Percentiles rank a stretch among this genome's conserved stretches.
phyloP scores from a whole-genome alignment of 2,329 filamentous ascomycete genomes.

The Hansfordia pulvinata region DNA sequence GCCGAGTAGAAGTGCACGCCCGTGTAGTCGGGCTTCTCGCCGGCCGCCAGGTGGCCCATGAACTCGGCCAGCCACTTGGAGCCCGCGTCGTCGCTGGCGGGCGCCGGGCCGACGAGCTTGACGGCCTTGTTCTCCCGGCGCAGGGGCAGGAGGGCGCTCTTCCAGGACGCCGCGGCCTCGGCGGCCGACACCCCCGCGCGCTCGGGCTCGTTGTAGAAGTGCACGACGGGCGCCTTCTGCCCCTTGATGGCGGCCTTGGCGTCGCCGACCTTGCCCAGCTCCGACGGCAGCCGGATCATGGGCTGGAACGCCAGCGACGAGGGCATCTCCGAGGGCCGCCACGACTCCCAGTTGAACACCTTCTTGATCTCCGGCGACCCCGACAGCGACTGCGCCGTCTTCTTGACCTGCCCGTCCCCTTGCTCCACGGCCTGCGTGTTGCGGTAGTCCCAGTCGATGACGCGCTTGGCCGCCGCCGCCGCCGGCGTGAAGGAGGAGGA shows the following conservation, averaged over 20 bases:
- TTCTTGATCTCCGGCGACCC: slow-evolving; percentile 3
- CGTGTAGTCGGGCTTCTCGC: slow-evolving; percentile 20
- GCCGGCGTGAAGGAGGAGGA: no score
- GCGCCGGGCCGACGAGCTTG: slow-evolving; percentile 22
- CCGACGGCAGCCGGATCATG: slow-evolving; percentile 23
- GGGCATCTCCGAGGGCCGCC: slow-evolving; percentile 13
- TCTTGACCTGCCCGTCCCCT: slow-evolving; percentile 1
- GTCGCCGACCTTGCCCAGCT: slow-evolving; percentile 19
- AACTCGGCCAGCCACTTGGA: slow-evolving; percentile 21
- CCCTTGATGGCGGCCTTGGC: slow-evolving; percentile 15
- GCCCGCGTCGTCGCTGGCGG: slow-evolving; percentile 19
- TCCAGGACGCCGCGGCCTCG: slow-evolving; percentile 23
- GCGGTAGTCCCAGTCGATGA: slow-evolving; percentile 8
- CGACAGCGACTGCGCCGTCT: slow-evolving; percentile 3
- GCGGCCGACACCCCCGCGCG: slow-evolving; percentile 18
- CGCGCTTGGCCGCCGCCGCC: background rate
- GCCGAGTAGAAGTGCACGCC: slow-evolving; percentile 22
- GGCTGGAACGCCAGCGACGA: slow-evolving; percentile 25
- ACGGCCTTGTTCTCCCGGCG: slow-evolving; percentile 10
- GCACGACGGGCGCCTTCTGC: slow-evolving; percentile 18
- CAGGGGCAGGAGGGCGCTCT: slow-evolving; percentile 19
- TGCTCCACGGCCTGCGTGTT: slow-evolving; percentile 4
- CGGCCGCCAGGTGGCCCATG: slow-evolving; percentile 15
- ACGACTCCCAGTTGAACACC: slow-evolving; percentile 13
- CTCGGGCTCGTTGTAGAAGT: slow-evolving; percentile 33